A percentile compares a stretch with the other conserved stretches of the same genome.
Conservation (phyloP, 2,329 filamentous ascomycete genomes). For the Thelonectria rubi region DNA sequence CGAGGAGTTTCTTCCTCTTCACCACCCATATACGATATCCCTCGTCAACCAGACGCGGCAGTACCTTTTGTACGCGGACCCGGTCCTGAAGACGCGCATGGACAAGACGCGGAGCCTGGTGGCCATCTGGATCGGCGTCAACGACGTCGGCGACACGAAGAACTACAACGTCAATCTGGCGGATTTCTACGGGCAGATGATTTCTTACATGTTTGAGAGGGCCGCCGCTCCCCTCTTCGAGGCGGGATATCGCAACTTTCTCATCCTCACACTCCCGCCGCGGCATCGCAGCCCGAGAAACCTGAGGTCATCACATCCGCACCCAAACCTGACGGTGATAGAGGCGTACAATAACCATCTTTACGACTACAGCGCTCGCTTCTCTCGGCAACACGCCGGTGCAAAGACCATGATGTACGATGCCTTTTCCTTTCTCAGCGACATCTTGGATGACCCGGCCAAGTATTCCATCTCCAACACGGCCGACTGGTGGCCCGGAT, state of each 20-base stretch:
- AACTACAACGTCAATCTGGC: not conserved
- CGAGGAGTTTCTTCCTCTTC: slow-evolving; percentile 15
- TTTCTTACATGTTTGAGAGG: slow-evolving; percentile 11
- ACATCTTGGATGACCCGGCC: slow-evolving; percentile 13
- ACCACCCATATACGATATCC: slow-evolving; percentile 15
- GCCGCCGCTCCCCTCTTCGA: slow-evolving; percentile 14
- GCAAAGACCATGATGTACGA: slow-evolving; percentile 23
- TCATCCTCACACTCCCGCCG: slow-evolving; percentile 23
- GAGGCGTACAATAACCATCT: slow-evolving; percentile 18
- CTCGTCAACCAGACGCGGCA: slow-evolving; percentile 26
- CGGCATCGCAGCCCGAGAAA: slow-evolving; percentile 14
- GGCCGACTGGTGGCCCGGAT: slow-evolving; percentile 10
- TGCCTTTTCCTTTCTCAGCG: slow-evolving; percentile 14
- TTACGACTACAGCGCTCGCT: not conserved
- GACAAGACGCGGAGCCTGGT: slow-evolving; percentile 18
- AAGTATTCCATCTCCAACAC: slow-evolving; percentile 17
- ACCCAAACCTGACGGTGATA: slow-evolving; percentile 9
- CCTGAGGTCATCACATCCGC: not conserved
- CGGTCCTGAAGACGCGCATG: slow-evolving; percentile 1
- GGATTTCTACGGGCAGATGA: slow-evolving; percentile 17
- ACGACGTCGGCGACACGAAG: slow-evolving; percentile 14
- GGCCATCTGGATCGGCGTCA: slow-evolving; percentile 25
- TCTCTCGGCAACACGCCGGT: not conserved
- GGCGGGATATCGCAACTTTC: slow-evolving; percentile 16
- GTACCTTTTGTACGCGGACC: slow-evolving; percentile 21